Base-by-base conservation (phyloP, 2,329 filamentous ascomycete species). In the Phialemoniopsis sp. region DNA sequence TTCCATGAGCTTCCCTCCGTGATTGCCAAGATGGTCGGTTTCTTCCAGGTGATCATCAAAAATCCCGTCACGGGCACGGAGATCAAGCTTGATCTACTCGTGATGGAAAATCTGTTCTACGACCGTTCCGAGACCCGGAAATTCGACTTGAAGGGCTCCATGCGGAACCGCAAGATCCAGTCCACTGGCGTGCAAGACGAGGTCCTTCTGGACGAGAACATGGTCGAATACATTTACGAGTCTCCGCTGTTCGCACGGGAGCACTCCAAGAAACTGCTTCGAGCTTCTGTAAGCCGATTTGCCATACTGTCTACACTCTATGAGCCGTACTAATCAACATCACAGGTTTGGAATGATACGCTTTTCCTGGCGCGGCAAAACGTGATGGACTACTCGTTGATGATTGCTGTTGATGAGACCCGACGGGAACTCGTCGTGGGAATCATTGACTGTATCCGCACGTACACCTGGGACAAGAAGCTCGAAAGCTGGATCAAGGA, bases 401-500 rank as follows among this genome's bases (percentile, higher is more conserved):
- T 98, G 93, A 90, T 96, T 39, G 94, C 91, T 1, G 94, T 98
- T 33, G 91, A 98, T 54, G 93, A 96, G 59, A 74, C 76, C 29
- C 79, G 82, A 46, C 90, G 91, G 54, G 91, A 98, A 64, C 78
- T 98, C 13, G 89, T 97, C 13, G 90, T 98, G 3, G 93, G 93
- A 5, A 97, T 98, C 54, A 97, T 98, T 48, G 91, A 98, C 60
- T 97, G 93, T 60, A 97, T 98, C 50, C 82, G 93, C 40, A 98
- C 93, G 0, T 98, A 97, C 59, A 98, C 93, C 0, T 98, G 93
- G 89, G 93, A 98, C 69, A 98, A 98, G 73, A 96, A 96, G 59
- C 78, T 98, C n/a, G 93, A 98, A 67, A 93, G 85, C 39, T 98
- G 93, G 93, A 96, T 98, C 75, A 98, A 98, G 64, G 90, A 97